phyloP scores from a whole-genome alignment of 176 grass and related monocot species.

The Themeda triandra region DNA sequence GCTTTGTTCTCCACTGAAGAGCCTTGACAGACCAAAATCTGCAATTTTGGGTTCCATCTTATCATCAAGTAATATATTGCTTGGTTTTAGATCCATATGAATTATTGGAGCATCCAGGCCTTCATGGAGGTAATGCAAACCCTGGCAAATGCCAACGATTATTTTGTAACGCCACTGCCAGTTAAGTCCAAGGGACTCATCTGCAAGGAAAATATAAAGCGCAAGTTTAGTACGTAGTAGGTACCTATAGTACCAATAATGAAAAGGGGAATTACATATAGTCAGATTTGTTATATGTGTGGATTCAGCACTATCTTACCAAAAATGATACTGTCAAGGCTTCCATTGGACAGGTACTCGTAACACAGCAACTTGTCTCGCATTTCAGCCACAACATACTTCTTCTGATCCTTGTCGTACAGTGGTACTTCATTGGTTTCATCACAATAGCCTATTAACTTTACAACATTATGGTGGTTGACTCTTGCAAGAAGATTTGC shows the following conservation, averaged over 20 bases:
- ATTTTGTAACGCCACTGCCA: neutral
- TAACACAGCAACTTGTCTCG: neutral
- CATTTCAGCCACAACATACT: neutral
- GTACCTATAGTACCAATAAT: too few relatives aligned
- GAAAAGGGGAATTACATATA: neutral
- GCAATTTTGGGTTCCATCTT: neutral
- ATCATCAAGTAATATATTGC: conserved; percentile 2
- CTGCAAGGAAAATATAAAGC: neutral
- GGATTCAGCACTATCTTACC: neutral
- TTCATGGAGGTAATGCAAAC: neutral
- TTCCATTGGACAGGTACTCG: neutral
- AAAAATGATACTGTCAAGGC: neutral
- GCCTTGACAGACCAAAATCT: neutral
- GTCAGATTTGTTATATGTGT: neutral
- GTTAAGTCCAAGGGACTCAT: neutral
- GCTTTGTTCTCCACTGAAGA: neutral
- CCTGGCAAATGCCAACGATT: neutral
- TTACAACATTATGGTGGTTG: neutral
- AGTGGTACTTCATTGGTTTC: neutral
- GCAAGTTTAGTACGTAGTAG: neutral
- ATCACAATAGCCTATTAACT: neutral
- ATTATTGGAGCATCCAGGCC: neutral
- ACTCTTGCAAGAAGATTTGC: neutral
- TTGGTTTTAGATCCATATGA: neutral
- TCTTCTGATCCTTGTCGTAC: neutral